phyloP scores from a whole-genome alignment of 1,284 basidiomycete genomes.

The Tilletia caries region DNA sequence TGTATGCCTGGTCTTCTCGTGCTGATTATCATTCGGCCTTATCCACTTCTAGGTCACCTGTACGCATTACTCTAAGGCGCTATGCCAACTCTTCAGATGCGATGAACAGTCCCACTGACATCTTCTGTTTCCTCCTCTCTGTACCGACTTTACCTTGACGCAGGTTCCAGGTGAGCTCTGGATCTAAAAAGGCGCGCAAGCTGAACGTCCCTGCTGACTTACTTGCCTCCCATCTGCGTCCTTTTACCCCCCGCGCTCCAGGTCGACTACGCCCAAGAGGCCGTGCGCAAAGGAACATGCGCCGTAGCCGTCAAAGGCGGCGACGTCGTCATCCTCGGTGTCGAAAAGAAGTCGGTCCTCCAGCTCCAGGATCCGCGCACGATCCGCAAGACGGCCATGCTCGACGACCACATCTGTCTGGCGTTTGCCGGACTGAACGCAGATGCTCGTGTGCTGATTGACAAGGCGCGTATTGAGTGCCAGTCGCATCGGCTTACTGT shows the following conservation, averaged over 20 bases:
- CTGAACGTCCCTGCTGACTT: too few relatives aligned
- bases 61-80: neutral
- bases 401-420: slow-evolving; percentile 95
- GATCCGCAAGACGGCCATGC: slow-evolving; percentile 95
- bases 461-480: slow-evolving; percentile 95
- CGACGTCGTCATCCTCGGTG: slow-evolving; percentile 91
- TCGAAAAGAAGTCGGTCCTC: slow-evolving; percentile 96
- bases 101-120: too few relatives aligned
- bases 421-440: slow-evolving; percentile 99
- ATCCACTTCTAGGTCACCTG: slow-evolving; percentile 25
- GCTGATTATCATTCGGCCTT: neutral
- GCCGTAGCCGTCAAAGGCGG: slow-evolving; percentile 94
- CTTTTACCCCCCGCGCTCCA: slow-evolving; percentile 52
- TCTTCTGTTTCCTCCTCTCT: too few relatives aligned
- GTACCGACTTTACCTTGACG: neutral
- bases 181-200: too few relatives aligned
- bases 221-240: neutral
- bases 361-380: slow-evolving; percentile 98
- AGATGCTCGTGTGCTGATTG: slow-evolving; percentile 94
- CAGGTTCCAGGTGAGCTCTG: neutral
- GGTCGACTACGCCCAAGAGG: slow-evolving; percentile 98
- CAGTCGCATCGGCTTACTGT: slow-evolving; percentile 96
- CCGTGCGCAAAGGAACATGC: slow-evolving; percentile 94
- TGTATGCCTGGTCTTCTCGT: slow-evolving; percentile 20
- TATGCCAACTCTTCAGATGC: too few relatives aligned